Evolutionary conservation across 768 basidiomycete species (phyloP).

Genomic region (Leccinum olivaceopallidum): DNA sequence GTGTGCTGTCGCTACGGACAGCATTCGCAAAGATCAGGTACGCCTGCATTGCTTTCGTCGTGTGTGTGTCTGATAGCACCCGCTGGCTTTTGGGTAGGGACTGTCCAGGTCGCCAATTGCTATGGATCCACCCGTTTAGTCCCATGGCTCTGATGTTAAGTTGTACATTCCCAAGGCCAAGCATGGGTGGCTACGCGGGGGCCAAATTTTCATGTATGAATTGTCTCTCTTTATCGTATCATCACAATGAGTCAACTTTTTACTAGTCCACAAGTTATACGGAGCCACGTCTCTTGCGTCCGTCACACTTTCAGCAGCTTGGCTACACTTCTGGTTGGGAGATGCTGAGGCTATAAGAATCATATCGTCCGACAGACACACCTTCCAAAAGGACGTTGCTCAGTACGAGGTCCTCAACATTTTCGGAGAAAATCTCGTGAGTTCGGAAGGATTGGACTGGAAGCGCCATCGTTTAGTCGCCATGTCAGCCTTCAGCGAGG

Average conservation of each 20-base stretch:
- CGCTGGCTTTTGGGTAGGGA: constrained; percentile 5
- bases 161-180: constrained; percentile 35
- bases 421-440: constrained; percentile 46
- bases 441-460: constrained; percentile 46
- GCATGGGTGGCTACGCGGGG: constrained; percentile 35
- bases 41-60: not conserved
- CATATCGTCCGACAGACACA: constrained; percentile 32
- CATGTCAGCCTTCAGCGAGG: constrained; percentile 54
- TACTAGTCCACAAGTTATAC: constrained; percentile 38
- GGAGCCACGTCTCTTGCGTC: constrained; percentile 42
- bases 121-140: constrained; percentile 38
- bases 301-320: constrained; percentile 32
- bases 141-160: constrained; percentile 25
- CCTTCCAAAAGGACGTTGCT: constrained; percentile 36
- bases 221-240: no score
- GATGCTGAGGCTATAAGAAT: constrained; percentile 44
- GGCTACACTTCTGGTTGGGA: constrained; percentile 41
- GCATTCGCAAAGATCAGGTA: constrained; percentile 24
- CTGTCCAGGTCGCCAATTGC: constrained; percentile 17
- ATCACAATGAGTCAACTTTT: not conserved
- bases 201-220: constrained; percentile 39
- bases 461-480: constrained; percentile 45
- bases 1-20: not conserved
- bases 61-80: not conserved
- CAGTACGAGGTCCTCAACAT: constrained; percentile 45